A percentile compares a stretch with the other conserved stretches of the same genome.
Evolutionary conservation across 345 rosid genomes (phyloP).

Genomic region (Melaleuca quinquenervia): DNA sequence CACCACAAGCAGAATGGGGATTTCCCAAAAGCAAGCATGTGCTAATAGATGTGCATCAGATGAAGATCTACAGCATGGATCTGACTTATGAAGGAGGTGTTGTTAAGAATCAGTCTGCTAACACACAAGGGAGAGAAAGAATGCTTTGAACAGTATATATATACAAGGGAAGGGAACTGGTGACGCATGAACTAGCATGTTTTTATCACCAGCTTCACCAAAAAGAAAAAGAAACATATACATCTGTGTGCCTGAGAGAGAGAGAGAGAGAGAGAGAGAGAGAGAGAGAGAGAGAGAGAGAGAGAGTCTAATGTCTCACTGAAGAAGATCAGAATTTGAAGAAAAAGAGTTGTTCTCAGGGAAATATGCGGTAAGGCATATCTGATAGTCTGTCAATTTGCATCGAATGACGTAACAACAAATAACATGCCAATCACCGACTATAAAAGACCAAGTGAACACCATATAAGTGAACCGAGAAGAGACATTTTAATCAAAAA

Average conservation of each 20-base stretch:
- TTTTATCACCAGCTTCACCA: background rate
- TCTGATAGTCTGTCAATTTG: background rate
- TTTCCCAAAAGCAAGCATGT: background rate
- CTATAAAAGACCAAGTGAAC: background rate
- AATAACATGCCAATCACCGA: background rate
- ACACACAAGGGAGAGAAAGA: background rate
- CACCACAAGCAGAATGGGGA: background rate
- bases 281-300: background rate
- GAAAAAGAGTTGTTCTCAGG: background rate
- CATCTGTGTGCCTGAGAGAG: accelerated
- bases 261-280: too few species aligned
- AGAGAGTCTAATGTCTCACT: background rate
- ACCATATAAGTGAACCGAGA: background rate
- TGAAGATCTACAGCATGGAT: background rate
- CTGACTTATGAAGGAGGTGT: background rate
- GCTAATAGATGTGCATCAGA: background rate
- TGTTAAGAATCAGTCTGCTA: background rate
- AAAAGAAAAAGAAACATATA: background rate
- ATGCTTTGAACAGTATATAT: background rate
- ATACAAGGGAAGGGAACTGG: background rate
- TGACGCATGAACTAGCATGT: background rate
- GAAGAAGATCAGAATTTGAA: background rate
- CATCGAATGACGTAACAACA: background rate
- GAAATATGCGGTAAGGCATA: background rate
- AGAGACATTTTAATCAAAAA: background rate